phyloP scores from a whole-genome alignment of 352 stramenopile species.

The Phytophthora ramorum region DNA sequence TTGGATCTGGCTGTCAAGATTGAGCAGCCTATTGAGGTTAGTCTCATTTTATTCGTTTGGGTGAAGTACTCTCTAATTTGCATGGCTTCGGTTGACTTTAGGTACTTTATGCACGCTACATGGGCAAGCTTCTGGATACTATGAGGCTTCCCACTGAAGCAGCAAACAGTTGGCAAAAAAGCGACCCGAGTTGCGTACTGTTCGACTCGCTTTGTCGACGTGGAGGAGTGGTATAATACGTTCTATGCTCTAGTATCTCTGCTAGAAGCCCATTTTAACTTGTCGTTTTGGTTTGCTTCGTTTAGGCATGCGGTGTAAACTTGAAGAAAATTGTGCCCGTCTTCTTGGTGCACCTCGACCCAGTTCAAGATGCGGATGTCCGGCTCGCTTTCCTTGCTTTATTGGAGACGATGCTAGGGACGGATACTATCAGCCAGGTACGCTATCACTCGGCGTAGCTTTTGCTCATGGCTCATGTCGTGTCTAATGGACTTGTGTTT shows the following conservation, averaged over 20 bases:
- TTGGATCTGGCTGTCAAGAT: slow-evolving; percentile 40
- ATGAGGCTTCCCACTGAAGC: slow-evolving; percentile 59
- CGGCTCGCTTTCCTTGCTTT: slow-evolving; percentile 85
- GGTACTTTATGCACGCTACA: slow-evolving; percentile 63
- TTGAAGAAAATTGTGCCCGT: slow-evolving; percentile 67
- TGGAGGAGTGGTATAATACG: slow-evolving; percentile 54
- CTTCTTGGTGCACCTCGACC: slow-evolving; percentile 71
- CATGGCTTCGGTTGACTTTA: slow-evolving; percentile 22
- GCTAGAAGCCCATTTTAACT: neutral
- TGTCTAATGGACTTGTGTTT: slow-evolving; percentile 1
- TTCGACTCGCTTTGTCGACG: slow-evolving; percentile 84
- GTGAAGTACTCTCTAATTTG: slow-evolving; percentile 1
- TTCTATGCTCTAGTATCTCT: neutral
- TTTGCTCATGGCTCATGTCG: neutral
- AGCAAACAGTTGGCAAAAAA: slow-evolving; percentile 65
- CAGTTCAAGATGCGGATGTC: slow-evolving; percentile 73
- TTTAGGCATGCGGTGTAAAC: slow-evolving; percentile 66
- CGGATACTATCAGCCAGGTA: slow-evolving; percentile 61
- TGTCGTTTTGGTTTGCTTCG: neutral
- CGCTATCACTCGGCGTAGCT: neutral
- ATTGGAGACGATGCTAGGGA: slow-evolving; percentile 82
- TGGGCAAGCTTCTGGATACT: slow-evolving; percentile 58
- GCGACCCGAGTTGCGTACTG: slow-evolving; percentile 57
- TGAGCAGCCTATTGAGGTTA: slow-evolving; percentile 52
- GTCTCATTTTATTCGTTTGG: slow-evolving; percentile 1